Evolutionary conservation across 345 rosid species (phyloP), one percentile per base, ranked within the genome.

Genomic region (Hibiscus tridactylites): DNA sequence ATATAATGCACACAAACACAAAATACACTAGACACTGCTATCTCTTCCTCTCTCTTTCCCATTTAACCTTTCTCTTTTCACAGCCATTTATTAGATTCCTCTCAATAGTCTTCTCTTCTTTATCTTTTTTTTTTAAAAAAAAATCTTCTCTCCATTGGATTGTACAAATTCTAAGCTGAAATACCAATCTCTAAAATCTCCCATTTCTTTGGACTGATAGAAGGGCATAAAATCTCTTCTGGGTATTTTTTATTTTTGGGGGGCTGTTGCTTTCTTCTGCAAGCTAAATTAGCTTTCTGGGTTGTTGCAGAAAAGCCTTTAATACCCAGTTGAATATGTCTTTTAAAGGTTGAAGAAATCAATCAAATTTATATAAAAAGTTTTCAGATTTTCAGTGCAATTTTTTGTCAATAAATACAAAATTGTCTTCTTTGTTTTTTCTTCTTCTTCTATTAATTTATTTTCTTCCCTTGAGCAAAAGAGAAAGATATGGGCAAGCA

Each of bases 401-500:
- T 74, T 59, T 77, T 77, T 56, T 76, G 58, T 78, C 37, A 26
- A 73, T 72, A 16, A 73, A 64, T 78, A 13, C 15, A 4, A 50
- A 50, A 21, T 21, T 21, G 24, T 21, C 24, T 21, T 21, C 24
- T 21, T 21, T 21, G 24, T 21, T 21, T 21, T 21, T 21, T 21
- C 24, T 3, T 12, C n/a, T 44, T 10, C 39, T 29, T 47, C 4
- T 65, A 74, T 64, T 54, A 73, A 75, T 73, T 63, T 68, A 60
- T 49, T 73, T 46, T 66, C 74, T 69, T 73, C 47, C 62, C 66
- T 79, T 64, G 73, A 73, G 53, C 58, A 70, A 52, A 46, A 77
- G 74, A 73, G 81, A 78, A 77, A 81, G 79, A 75, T 57, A 90
- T 90, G 96, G 96, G 91, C 65, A 89, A 89, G 82, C 90, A 87